Evolutionary conservation across 2,329 filamentous ascomycete species (phyloP), one percentile per base, ranked within the genome.

Genomic region (Botryotinia convoluta): DNA sequence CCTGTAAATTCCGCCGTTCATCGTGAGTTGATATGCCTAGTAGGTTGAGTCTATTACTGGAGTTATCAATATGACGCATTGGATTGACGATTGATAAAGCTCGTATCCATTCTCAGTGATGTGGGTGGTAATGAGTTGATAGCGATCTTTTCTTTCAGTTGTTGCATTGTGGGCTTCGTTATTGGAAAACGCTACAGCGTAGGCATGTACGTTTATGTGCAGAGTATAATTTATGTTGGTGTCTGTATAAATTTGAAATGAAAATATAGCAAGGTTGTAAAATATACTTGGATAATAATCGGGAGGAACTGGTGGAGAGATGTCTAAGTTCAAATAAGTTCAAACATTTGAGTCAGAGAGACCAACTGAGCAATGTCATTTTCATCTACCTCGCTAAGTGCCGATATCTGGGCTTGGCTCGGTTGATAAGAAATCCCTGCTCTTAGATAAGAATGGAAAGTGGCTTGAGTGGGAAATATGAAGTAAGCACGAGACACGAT

Each of bases 41-140:
- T 22, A 69, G 63, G 32, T 42, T 54, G 64, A 32, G 44, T 42
- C 39, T 61, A 57, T 39, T 29, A 61, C 69, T 69, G 54, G 42
- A 61, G 32, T n/a, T 51, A 26, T 32, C 39, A 59, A 68, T 61
- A 20, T 68, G 54, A 61, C 54, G 57, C 71, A 44, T 71, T 39
- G 44, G 45, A n/a, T 51, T 64, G 59, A 44, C 20, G 44, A 42
- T 42, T 39, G n/a, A 42, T 51, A 32, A 64, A 51, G 48, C 7
- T 6, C 37, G 18, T 51, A 54, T 63, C 59, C 69, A 71, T 54
- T 54, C 62, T 44, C 69, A 54, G n/a, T 72, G 62, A 48, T 39
- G 54, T n/a, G 44, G 54, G 32, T 29, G 63, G 22, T 61, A 35
- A 29, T 44, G 44, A 51, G 26, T 26, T 65, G 51, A 60, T 39